Base-by-base conservation (phyloP, 1,284 basidiomycete species). In the Trichosporon inkin region DNA sequence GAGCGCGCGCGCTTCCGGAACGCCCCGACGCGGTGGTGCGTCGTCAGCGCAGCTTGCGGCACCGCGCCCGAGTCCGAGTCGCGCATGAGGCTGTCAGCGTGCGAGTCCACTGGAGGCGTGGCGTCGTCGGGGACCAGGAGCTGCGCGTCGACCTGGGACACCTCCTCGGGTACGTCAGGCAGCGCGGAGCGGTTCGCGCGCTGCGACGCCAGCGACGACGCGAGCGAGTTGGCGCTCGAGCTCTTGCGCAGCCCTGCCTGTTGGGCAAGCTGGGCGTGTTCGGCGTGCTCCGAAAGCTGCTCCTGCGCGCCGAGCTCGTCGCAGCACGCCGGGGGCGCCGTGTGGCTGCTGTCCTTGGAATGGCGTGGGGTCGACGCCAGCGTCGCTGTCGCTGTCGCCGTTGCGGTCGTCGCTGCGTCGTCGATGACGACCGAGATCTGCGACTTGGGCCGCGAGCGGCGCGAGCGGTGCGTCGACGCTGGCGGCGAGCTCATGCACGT, bases 281-380 rank as follows among this genome's bases (percentile, higher is more conserved):
- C n/a, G n/a, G 6, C 28, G 17, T 32, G 24, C 24, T 49, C 44
- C 22, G 24, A 49, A 16, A 49, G 44, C 24, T 49, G 44, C 11
- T 49, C 44, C 44, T 49, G 44, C 44, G 44, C 16, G 24, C 44
- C 44, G 22, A 49, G 24, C 44, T 49, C 44, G 24, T 19, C 28
- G 16, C 28, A 22, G 44, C 22, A 32, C 14, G 28, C n/a, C 24
- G 44, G 28, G 24, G 24, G 22, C 24, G 28, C 16, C 44, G 44
- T 49, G 44, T 49, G 44, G 19, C 28, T 49, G 44, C 44, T 49
- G 44, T 49, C 44, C 44, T 32, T 49, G 5, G 44, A 49, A 22
- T 32, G 44, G 28, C 28, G 28, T 8, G 28, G 28, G 28, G 28
- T 32, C 28, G 28, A 32, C 28, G 28, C 28, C 28, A 32, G 28